Evolutionary conservation across 2,329 filamentous ascomycete genomes (phyloP).

Genomic region (Cadophora luteo-olivacea): DNA sequence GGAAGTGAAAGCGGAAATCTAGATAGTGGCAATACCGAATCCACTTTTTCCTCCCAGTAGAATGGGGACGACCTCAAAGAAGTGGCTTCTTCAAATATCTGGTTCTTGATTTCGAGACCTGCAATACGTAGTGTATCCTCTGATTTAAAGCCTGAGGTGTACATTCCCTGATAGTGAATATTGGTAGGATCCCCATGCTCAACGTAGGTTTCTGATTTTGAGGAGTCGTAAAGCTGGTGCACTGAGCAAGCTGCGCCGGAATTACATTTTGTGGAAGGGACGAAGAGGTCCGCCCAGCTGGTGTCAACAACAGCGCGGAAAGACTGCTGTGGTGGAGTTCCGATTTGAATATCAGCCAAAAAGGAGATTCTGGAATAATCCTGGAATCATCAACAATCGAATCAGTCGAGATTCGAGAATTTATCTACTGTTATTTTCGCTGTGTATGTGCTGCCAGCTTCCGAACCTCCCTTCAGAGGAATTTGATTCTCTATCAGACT

Average conservation of each 20-base stretch:
- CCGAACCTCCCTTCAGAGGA: not conserved
- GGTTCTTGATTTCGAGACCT: constrained; percentile 10
- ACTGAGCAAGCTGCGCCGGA: constrained; percentile 2
- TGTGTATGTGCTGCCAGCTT: constrained; percentile 1
- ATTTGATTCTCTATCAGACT: constrained; percentile 2
- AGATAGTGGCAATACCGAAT: constrained; percentile 7
- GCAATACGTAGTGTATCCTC: constrained; percentile 7
- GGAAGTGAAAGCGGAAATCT: constrained; percentile 12
- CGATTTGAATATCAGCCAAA: constrained; percentile 1
- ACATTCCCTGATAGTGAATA: constrained; percentile 9
- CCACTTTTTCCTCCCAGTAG: constrained; percentile 4
- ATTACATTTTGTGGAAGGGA: constrained; percentile 4
- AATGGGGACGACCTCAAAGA: constrained; percentile 1
- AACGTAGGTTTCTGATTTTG: not conserved
- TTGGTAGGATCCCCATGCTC: constrained; percentile 1
- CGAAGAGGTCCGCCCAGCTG: constrained; percentile 2
- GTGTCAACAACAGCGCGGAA: constrained; percentile 10
- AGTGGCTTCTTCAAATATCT: constrained; percentile 8
- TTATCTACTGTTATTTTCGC: constrained; percentile 1
- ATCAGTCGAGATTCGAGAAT: not conserved
- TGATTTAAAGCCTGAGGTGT: constrained; percentile 10
- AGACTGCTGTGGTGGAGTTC: constrained; percentile 12
- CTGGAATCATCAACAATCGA: not conserved
- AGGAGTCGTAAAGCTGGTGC: constrained; percentile 9
- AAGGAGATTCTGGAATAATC: constrained; percentile 8